Evolutionary conservation across 148 eudicot genomes (phyloP).

Genomic region (Drosera capensis): DNA sequence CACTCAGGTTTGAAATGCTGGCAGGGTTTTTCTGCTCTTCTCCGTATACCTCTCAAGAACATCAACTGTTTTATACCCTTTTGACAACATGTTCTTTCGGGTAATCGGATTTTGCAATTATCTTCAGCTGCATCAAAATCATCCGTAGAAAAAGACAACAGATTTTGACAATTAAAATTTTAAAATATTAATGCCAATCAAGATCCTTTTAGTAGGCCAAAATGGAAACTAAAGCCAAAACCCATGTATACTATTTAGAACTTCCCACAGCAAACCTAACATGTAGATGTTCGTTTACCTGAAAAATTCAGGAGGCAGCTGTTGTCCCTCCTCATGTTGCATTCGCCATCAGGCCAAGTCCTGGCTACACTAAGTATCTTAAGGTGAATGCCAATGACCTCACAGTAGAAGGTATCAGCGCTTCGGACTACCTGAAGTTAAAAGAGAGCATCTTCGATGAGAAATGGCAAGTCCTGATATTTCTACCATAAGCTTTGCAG

Average conservation of each 20-base stretch:
- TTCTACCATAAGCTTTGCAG: too few relatives aligned
- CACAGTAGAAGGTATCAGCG: slow-evolving; percentile 54
- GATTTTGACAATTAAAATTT: not conserved
- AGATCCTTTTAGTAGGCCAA: not conserved
- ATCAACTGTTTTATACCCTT: not conserved
- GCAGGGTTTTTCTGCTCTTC: not conserved
- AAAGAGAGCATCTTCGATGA: slow-evolving; percentile 73
- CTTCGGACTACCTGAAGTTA: slow-evolving; percentile 56
- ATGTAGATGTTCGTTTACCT: not conserved
- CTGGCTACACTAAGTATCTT: slow-evolving; percentile 80
- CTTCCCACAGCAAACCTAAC: not conserved
- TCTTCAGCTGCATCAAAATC: not conserved
- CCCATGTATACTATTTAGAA: too few relatives aligned
- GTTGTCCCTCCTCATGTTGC: slow-evolving; percentile 79
- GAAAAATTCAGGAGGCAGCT: slow-evolving; percentile 69
- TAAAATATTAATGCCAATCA: too few relatives aligned
- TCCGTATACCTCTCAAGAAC: not conserved
- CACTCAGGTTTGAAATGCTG: slow-evolving; percentile 36
- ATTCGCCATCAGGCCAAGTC: slow-evolving; percentile 73
- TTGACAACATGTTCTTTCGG: too few relatives aligned
- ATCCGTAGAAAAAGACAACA: not conserved
- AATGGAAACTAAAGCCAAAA: not conserved
- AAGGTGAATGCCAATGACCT: slow-evolving; percentile 64
- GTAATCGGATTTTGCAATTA: too few relatives aligned
- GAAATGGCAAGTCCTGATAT: slow-evolving; percentile 25